These are phyloP conservation scores for Russula foetens DNA, from an alignment of 768 basidiomycete genomes.

Conservation along the genomic window DNA sequence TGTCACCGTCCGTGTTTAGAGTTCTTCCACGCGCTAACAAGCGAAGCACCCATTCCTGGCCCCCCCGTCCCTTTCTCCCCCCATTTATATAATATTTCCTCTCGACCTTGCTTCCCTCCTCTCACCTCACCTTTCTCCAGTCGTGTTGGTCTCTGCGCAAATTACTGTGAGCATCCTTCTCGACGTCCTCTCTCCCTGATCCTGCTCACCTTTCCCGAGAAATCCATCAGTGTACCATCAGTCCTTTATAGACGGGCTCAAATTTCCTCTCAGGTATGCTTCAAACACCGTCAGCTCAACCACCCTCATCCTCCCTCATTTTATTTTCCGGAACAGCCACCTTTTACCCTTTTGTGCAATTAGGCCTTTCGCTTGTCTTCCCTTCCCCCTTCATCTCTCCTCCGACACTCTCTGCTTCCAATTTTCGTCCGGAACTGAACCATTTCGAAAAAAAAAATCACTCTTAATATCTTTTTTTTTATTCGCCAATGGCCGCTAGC, in stretches of 20 bases:
- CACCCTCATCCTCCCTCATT: slow-evolving; percentile 20
- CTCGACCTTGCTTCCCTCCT: slow-evolving; percentile 1
- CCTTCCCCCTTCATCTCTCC: slow-evolving; percentile 36
- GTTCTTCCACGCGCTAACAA: slow-evolving; percentile 13
- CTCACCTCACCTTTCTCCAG: slow-evolving; percentile 10
- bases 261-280: slow-evolving; percentile 57
- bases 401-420: slow-evolving; percentile 35
- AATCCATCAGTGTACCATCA: slow-evolving; percentile 73
- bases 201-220: slow-evolving; percentile 2
- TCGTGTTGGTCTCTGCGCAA: slow-evolving; percentile 11
- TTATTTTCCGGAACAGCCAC: slow-evolving; percentile 28
- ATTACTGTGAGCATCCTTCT: slow-evolving; percentile 10
- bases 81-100: slow-evolving; percentile 19
- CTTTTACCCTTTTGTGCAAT: slow-evolving; percentile 58
- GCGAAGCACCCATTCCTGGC: slow-evolving; percentile 11
- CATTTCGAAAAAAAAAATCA: slow-evolving; percentile 38
- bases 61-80: background rate
- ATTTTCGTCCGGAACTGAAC: slow-evolving; percentile 39
- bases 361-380: slow-evolving; percentile 38
- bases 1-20: slow-evolving; percentile 8
- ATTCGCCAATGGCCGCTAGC: slow-evolving; percentile 58
- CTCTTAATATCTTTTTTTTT: slow-evolving; percentile 28
- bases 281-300: slow-evolving; percentile 20
- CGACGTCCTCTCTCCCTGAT: slow-evolving; percentile 3
- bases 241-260: slow-evolving; percentile 67